These are phyloP conservation scores for Eutrema yunnanense DNA, from an alignment of 345 rosid species.

Conservation along the genomic window DNA sequence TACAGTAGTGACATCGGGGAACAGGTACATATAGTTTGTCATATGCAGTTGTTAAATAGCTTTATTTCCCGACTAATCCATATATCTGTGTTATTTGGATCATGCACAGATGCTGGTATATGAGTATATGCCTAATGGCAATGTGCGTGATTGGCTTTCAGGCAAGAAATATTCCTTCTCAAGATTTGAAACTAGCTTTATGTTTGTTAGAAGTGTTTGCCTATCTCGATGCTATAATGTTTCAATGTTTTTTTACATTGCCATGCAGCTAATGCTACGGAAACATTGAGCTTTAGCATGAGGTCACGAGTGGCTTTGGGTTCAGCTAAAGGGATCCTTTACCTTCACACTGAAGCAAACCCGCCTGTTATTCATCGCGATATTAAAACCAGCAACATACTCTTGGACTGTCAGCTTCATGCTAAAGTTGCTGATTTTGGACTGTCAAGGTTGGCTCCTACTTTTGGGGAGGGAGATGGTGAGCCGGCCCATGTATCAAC, in stretches of 20 bases:
- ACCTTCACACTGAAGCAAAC: slow-evolving; percentile 73
- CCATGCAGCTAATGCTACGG: slow-evolving; percentile 46
- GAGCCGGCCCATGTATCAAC: slow-evolving; percentile 58
- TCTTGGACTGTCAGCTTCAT: slow-evolving; percentile 48
- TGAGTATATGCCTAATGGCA: slow-evolving; percentile 81
- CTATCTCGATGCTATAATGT: background rate
- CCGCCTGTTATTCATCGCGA: slow-evolving; percentile 76
- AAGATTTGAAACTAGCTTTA: background rate
- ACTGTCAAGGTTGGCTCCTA: slow-evolving; percentile 67
- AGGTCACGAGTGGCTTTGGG: slow-evolving; percentile 57
- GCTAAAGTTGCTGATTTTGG: slow-evolving; percentile 85
- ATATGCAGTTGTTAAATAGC: slow-evolving; percentile 14
- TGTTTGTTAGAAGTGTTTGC: background rate
- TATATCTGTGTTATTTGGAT: background rate
- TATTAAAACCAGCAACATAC: slow-evolving; percentile 66
- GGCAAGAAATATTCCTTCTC: slow-evolving; percentile 31
- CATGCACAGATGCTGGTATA: slow-evolving; percentile 76
- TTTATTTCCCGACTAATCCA: background rate
- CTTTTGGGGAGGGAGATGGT: slow-evolving; percentile 47
- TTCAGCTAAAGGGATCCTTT: slow-evolving; percentile 71
- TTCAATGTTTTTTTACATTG: slow-evolving; percentile 1
- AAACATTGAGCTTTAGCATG: slow-evolving; percentile 41
- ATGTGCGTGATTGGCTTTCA: slow-evolving; percentile 77
- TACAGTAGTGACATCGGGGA: slow-evolving; percentile 78
- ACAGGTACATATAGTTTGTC: slow-evolving; percentile 42